phyloP scores from a whole-genome alignment of 2,329 filamentous ascomycete species.

The Fusarium nisikadoi region DNA sequence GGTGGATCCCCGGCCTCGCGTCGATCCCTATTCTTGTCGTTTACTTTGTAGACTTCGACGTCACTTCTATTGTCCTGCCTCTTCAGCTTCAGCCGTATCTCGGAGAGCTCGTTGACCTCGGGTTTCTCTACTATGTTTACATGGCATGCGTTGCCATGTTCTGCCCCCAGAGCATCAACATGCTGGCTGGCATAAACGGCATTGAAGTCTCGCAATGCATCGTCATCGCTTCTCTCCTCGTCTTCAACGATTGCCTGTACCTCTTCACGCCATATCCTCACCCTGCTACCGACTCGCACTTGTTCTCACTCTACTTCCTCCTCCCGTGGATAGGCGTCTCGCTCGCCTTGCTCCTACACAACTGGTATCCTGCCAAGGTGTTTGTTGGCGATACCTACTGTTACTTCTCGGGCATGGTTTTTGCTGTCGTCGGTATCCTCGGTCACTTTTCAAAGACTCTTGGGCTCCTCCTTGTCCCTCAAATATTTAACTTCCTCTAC shows the following conservation, averaged over 20 bases:
- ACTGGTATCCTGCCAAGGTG: conserved; percentile 94
- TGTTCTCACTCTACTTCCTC: conserved; percentile 95
- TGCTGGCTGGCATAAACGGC: conserved; percentile 98
- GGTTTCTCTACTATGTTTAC: conserved; percentile 89
- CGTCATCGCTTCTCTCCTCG: conserved; percentile 85
- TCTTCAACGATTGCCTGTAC: conserved; percentile 89
- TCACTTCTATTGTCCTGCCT: conserved; percentile 94
- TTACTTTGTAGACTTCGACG: conserved; percentile 98
- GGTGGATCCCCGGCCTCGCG: conserved; percentile 95
- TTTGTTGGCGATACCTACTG: conserved; percentile 99
- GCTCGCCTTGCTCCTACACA: conserved; percentile 85
- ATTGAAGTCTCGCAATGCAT: conserved; percentile 96
- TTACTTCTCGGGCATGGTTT: conserved; percentile 99
- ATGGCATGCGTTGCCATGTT: conserved; percentile 98
- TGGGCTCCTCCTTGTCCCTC: conserved; percentile 87
- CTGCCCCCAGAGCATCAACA: conserved; percentile 98
- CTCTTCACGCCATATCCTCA: conserved; percentile 86
- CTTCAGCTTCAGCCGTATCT: conserved; percentile 85
- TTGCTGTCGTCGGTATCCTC: conserved; percentile 94
- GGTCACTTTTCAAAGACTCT: conserved; percentile 99
- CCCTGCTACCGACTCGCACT: conserved; percentile 92
- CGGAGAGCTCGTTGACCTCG: conserved; percentile 85
- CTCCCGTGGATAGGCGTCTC: conserved; percentile 95
- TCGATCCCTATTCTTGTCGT: conserved; percentile 93
- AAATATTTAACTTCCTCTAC: conserved; percentile 97